phyloP scores from a whole-genome alignment of 495 filamentous ascomycete species.

The Staphylotrichum tortipilum region DNA sequence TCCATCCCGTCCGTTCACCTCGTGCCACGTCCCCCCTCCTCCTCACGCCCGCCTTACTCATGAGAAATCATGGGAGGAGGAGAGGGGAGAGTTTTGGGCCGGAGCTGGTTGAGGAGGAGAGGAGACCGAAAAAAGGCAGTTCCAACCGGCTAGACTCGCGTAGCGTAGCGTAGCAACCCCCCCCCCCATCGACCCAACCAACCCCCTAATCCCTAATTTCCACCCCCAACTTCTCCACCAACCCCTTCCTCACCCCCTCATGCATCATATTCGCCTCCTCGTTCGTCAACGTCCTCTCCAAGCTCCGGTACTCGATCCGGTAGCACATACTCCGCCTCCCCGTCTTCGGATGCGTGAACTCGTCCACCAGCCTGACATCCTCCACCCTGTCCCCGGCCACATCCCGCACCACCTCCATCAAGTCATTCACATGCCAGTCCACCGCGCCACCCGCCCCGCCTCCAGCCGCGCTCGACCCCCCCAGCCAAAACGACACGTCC shows the following conservation, averaged over 20 bases:
- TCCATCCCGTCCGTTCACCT: no score
- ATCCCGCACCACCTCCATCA: conserved; percentile 87
- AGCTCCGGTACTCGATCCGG: conserved; percentile 79
- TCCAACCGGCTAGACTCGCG: no score
- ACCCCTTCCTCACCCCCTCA: conserved; percentile 46
- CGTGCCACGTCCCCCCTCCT: no score
- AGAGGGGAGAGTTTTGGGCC: no score
- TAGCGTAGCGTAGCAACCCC: no score
- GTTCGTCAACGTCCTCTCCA: conserved; percentile 82
- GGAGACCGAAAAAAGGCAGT: no score
- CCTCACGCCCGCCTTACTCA: no score
- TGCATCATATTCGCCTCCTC: conserved; percentile 70
- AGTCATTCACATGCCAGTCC: conserved; percentile 84
- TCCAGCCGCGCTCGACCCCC: conserved; percentile 42
- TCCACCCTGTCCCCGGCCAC: conserved; percentile 77
- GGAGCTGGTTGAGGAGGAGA: no score
- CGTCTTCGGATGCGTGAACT: conserved; percentile 85
- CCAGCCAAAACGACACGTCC: conserved; percentile 91
- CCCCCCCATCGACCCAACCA: not conserved
- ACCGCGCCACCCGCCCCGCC: conserved; percentile 38
- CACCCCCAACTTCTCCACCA: conserved; percentile 65
- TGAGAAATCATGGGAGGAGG: no score
- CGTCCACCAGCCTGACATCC: conserved; percentile 70
- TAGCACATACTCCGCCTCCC: conserved; percentile 79
- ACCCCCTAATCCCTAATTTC: conserved; percentile 55